Percentiles rank a stretch among this genome's conserved stretches.
Conservation (phyloP, 108 stramenopile genomes). For the Mediolabrus comicus region DNA sequence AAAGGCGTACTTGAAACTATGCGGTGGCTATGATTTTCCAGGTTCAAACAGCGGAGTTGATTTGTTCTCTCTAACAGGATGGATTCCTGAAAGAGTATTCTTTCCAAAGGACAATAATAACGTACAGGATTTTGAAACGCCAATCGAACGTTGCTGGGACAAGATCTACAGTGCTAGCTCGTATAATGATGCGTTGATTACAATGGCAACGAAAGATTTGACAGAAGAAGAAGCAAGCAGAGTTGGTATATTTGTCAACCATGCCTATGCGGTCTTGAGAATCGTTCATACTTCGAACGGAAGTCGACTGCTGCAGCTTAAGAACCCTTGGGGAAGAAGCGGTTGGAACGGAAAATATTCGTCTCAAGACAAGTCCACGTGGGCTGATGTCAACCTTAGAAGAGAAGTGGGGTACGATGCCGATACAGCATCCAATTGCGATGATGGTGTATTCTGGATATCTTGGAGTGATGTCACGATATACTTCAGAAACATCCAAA, state of each 20-base stretch:
- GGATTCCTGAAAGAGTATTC: slow-evolving; percentile 91
- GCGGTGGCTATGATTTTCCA: slow-evolving; percentile 92
- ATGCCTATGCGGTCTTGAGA: slow-evolving; percentile 91
- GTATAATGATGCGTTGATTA: slow-evolving; percentile 88
- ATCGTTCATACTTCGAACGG: slow-evolving; percentile 68
- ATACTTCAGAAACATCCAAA: slow-evolving; percentile 77
- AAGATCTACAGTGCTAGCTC: slow-evolving; percentile 67
- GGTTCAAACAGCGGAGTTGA: slow-evolving; percentile 92
- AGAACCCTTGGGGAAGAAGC: slow-evolving; percentile 90
- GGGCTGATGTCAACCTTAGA: slow-evolving; percentile 48
- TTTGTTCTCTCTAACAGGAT: slow-evolving; percentile 89
- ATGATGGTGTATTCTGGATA: slow-evolving; percentile 93
- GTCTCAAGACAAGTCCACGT: slow-evolving; percentile 42
- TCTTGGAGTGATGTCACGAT: slow-evolving; percentile 74
- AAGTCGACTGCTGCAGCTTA: slow-evolving; percentile 72
- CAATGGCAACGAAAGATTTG: slow-evolving; percentile 68
- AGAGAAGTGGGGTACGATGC: slow-evolving; percentile 67
- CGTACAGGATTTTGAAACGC: slow-evolving; percentile 67
- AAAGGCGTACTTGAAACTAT: slow-evolving; percentile 95
- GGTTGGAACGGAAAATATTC: slow-evolving; percentile 75
- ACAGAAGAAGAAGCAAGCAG: slow-evolving; percentile 60
- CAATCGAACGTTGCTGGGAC: slow-evolving; percentile 81
- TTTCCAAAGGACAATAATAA: slow-evolving; percentile 55
- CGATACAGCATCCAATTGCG: slow-evolving; percentile 50
- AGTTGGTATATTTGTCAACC: slow-evolving; percentile 85